Evolutionary conservation across 2,329 filamentous ascomycete genomes (phyloP).

Genomic region (Harringtonia aguacate): DNA sequence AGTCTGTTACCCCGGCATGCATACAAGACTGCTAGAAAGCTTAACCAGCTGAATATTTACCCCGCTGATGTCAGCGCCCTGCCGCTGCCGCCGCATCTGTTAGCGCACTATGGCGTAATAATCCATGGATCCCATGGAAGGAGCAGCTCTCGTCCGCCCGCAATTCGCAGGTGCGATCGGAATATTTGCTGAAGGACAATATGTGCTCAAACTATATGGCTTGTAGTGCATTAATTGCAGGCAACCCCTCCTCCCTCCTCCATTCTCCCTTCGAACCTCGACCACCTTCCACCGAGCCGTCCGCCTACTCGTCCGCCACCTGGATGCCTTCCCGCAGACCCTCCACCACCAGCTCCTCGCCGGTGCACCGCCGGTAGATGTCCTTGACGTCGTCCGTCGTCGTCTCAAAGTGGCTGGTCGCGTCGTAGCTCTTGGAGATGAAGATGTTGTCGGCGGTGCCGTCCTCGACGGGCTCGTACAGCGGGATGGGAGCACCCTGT

Average conservation of each 20-base stretch:
- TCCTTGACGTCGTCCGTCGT: slow-evolving; percentile 84
- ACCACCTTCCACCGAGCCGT: background rate
- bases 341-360: slow-evolving; percentile 80
- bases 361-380: slow-evolving; percentile 75
- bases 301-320: slow-evolving; percentile 53
- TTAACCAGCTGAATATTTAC: too few relatives aligned
- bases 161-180: too few relatives aligned
- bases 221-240: too few relatives aligned
- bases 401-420: slow-evolving; percentile 96
- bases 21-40: too few relatives aligned
- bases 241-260: background rate
- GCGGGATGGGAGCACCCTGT: slow-evolving; percentile 70
- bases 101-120: too few relatives aligned
- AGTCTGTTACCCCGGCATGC: too few relatives aligned
- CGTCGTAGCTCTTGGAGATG: slow-evolving; percentile 98
- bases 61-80: background rate
- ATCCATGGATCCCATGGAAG: too few relatives aligned
- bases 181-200: too few relatives aligned
- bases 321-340: slow-evolving; percentile 71
- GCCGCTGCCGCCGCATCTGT: too few relatives aligned
- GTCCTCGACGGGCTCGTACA: slow-evolving; percentile 82
- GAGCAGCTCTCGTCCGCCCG: too few relatives aligned
- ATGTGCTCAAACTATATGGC: too few relatives aligned
- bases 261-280: background rate
- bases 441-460: slow-evolving; percentile 85